Conservation (phyloP, 1,284 basidiomycete genomes). For the Naganishia liquefaciens region DNA sequence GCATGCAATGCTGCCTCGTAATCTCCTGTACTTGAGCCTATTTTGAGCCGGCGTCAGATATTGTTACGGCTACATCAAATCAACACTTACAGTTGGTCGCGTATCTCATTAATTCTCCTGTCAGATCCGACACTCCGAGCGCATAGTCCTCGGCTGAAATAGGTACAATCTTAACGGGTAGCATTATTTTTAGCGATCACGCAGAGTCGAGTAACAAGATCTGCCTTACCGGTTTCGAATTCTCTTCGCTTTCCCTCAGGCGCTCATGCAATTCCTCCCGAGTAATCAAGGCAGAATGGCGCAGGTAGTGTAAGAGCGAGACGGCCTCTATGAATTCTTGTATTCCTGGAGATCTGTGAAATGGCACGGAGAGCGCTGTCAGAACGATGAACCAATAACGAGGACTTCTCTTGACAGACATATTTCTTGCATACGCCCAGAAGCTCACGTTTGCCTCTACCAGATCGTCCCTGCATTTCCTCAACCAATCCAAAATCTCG, state of each 20-base stretch:
- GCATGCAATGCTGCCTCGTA: conserved; percentile 68
- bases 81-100: conserved; percentile 64
- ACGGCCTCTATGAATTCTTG: conserved; percentile 94
- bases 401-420: conserved; percentile 59
- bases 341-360: conserved; percentile 57
- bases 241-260: conserved; percentile 61
- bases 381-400: too few relatives aligned
- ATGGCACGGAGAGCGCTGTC: not conserved
- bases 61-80: conserved; percentile 5
- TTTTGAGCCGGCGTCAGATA: conserved; percentile 53
- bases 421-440: conserved; percentile 75
- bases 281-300: conserved; percentile 69
- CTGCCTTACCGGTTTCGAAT: conserved; percentile 38
- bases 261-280: conserved; percentile 68
- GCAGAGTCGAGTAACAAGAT: not conserved
- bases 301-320: conserved; percentile 84
- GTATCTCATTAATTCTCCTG: conserved; percentile 93
- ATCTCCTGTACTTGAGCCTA: conserved; percentile 67
- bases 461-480: conserved; percentile 65
- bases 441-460: conserved; percentile 54
- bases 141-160: conserved; percentile 71
- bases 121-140: conserved; percentile 88
- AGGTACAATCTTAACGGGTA: conserved; percentile 24
- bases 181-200: not conserved
- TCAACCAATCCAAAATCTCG: conserved; percentile 70